These are phyloP conservation scores for Cydonia oblonga DNA, from an alignment of 331 rosid species.

Conservation along the genomic window DNA sequence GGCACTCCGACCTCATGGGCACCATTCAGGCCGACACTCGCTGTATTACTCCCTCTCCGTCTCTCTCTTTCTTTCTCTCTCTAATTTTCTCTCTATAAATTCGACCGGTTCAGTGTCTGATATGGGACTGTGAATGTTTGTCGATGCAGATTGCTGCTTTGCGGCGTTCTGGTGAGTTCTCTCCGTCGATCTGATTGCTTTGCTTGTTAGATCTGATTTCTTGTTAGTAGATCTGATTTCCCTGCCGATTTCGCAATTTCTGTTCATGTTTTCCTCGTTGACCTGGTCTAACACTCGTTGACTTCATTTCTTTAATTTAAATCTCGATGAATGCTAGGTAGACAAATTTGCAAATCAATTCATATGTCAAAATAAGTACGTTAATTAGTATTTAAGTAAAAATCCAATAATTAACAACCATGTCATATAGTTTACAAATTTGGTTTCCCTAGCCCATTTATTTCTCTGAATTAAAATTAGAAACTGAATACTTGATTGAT, in stretches of 20 bases:
- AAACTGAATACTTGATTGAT: background rate
- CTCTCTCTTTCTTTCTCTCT: background rate
- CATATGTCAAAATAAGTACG: too few species aligned
- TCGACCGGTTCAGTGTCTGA: background rate
- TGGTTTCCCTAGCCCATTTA: too few species aligned
- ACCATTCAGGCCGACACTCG: slow-evolving; percentile 59
- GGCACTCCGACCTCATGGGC: slow-evolving; percentile 65
- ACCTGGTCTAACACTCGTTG: background rate
- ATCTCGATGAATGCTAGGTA: background rate
- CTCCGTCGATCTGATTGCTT: background rate
- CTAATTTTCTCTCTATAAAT: background rate
- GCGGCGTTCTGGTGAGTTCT: slow-evolving; percentile 53
- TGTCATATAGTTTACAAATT: too few species aligned
- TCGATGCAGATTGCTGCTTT: slow-evolving; percentile 68
- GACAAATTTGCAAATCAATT: too few species aligned
- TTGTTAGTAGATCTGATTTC: background rate
- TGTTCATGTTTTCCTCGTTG: background rate
- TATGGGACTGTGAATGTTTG: background rate
- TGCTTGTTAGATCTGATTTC: background rate
- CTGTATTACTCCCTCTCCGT: slow-evolving; percentile 23
- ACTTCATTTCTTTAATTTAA: background rate
- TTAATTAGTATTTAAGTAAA: too few species aligned
- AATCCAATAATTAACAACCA: too few species aligned
- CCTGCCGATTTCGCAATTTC: background rate
- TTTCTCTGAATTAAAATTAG: background rate